Base-by-base conservation (phyloP, 352 stramenopile species). In the Phytophthora hybrid region DNA sequence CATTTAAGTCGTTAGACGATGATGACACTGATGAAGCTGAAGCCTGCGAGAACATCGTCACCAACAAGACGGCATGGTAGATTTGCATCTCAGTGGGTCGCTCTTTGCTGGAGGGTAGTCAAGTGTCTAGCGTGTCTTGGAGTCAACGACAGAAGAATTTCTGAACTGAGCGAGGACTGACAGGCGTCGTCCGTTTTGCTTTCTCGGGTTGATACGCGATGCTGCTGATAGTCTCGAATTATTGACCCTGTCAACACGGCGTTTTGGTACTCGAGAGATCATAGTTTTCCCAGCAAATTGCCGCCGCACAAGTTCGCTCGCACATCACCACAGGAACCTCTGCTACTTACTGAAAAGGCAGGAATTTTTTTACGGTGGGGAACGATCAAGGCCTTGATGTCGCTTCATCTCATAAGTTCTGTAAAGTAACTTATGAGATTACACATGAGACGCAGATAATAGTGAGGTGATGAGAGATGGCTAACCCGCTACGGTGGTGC, bases 1-100 rank as follows among this genome's bases (percentile, higher is more conserved):
- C 77, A 26, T 79, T 80, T 14, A 83, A 60, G 7, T 16, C 41
- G 7, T 9, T 54, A 5, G 23, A 18, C 1, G 41, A 41, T 7
- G 67, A 29, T 3, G 66, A 61, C 5, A 37, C 61, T 13, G 46
- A 63, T 16, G n/a, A 57, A 39, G 47, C 49, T 6, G 23, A 67
- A 1, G 57, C 39, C 49, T 62, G 63, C 7, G 63, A 39, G 18
- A 46, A 52, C 32, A 54, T 54, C 58, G 47, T 13, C 16, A 44
- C 29, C 8, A 77, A 32, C 14, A 58, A 47, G 41, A 73, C 26
- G 26, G 26, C 9, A 47, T 1, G 31, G 16, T 41, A 32, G 4
- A 63, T 16, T 26, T 61, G 54, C 66, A 68, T 72, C 44, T 41
- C 37, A 62, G 21, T 68, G n/a, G 4, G 29, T 31, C 29, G 29